A percentile compares a stretch with the other conserved stretches of the same genome.
phyloP scores from a whole-genome alignment of 768 basidiomycete genomes.

The Hygrophoropsis aurantiaca region DNA sequence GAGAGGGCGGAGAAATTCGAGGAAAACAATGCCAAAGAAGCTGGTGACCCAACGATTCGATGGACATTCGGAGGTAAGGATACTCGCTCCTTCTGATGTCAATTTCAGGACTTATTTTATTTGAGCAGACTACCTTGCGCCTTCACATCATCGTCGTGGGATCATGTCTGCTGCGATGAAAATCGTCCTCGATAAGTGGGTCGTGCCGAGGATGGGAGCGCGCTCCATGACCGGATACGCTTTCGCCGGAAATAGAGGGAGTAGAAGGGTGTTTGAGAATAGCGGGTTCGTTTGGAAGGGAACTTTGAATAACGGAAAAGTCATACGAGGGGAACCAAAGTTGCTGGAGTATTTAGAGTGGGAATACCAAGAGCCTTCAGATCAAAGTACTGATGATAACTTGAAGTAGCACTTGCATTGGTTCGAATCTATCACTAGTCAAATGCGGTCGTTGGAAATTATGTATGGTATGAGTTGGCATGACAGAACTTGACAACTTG shows the following conservation, averaged over 20 bases:
- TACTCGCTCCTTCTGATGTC: background rate
- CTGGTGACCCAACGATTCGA: constrained; percentile 55
- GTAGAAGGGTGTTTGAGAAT: constrained; percentile 66
- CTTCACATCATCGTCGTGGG: constrained; percentile 62
- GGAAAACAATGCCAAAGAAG: constrained; percentile 39
- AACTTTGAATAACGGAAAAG: constrained; percentile 37
- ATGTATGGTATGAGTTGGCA: too few species aligned
- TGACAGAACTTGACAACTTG: too few species aligned
- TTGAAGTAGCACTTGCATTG: too few species aligned
- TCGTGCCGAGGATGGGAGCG: constrained; percentile 62
- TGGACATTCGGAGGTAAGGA: constrained; percentile 63
- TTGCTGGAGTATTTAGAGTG: constrained; percentile 37
- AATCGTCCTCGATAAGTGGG: constrained; percentile 58
- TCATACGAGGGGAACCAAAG: constrained; percentile 37
- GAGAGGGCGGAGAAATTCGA: constrained; percentile 33
- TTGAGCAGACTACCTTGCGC: constrained; percentile 55
- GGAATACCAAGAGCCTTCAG: constrained; percentile 14
- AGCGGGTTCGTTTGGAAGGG: constrained; percentile 50
- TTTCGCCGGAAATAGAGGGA: constrained; percentile 56
- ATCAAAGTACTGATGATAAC: too few species aligned
- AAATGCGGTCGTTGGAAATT: too few species aligned
- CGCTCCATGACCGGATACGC: constrained; percentile 43
- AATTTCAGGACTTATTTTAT: too few species aligned
- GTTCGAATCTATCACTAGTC: too few species aligned
- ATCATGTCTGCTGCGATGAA: constrained; percentile 69